A percentile compares a stretch with the other conserved stretches of the same genome.
Evolutionary conservation across 2,329 filamentous ascomycete species (phyloP).

Genomic region (Coleophoma crateriformis): DNA sequence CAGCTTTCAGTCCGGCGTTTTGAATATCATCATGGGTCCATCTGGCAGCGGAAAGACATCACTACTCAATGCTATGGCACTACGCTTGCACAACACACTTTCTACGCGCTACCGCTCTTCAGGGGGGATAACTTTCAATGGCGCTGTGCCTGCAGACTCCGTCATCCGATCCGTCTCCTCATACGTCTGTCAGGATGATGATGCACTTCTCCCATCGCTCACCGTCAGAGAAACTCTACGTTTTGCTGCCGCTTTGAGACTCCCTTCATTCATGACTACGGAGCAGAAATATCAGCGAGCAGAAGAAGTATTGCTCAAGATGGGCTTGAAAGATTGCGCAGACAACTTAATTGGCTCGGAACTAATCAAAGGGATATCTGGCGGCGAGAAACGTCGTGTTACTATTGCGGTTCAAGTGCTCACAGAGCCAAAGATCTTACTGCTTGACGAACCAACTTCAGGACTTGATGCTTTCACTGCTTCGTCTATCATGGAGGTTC

Average conservation of each 20-base stretch:
- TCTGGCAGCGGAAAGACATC: slow-evolving; percentile 75
- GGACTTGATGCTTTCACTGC: slow-evolving; percentile 76
- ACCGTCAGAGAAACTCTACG: slow-evolving; percentile 71
- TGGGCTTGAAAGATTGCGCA: slow-evolving; percentile 74
- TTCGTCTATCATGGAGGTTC: slow-evolving; percentile 69
- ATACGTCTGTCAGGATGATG: slow-evolving; percentile 75
- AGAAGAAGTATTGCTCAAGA: slow-evolving; percentile 66
- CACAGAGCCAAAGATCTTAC: slow-evolving; percentile 65
- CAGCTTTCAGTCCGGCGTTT: slow-evolving; percentile 59
- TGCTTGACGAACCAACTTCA: slow-evolving; percentile 73
- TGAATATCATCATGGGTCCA: slow-evolving; percentile 78
- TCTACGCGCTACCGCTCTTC: slow-evolving; percentile 55
- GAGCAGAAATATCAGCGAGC: slow-evolving; percentile 62
- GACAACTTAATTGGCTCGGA: slow-evolving; percentile 70
- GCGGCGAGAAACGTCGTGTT: slow-evolving; percentile 72
- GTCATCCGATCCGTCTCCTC: slow-evolving; percentile 69
- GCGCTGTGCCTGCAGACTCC: slow-evolving; percentile 57
- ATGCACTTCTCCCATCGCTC: slow-evolving; percentile 66
- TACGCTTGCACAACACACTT: slow-evolving; percentile 56
- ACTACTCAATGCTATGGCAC: slow-evolving; percentile 66
- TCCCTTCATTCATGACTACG: slow-evolving; percentile 65
- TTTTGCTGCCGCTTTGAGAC: slow-evolving; percentile 65
- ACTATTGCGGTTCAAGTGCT: slow-evolving; percentile 74
- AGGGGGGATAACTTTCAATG: slow-evolving; percentile 66
- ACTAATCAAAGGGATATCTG: slow-evolving; percentile 71